Base-by-base conservation (phyloP, 805 yeast species). In the Kazachstania kunashirensis region DNA sequence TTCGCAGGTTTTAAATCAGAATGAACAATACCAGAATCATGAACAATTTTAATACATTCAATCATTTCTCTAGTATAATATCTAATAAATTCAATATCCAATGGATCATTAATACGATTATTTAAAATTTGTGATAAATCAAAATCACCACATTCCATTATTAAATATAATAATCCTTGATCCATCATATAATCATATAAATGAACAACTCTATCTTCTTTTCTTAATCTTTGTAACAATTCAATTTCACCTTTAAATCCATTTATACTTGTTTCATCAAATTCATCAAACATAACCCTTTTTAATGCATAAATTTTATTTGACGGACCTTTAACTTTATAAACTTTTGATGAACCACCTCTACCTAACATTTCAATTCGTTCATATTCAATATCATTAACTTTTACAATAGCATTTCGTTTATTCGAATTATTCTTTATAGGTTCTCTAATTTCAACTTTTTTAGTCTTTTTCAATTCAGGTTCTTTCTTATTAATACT, bases 81-180 rank as follows among this genome's bases (percentile, higher is more conserved):
- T 41, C 86, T 67, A 5, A 88, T 83, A 64, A 88, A 86, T 38
- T 78, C 77, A 27, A 79, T 50, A 51, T 84, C 94, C 36, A 84
- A 59, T 0, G 75, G 68, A 43, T 59, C 46, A 19, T 63, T 63
- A 4, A 67, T 49, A 36, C 84, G 65, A 34, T 68, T 71, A 29
- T 75, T 71, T 33, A 89, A 66, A 7, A 88, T 88, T 48, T 76
- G 84, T 0, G 95, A 89, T 19, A 89, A 61, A 56, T 89, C 96
- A 36, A 83, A 73, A 43, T 89, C 95, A 15, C 97, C 97, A 53
- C 94, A 84, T 59, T 92, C 97, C 95, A 89, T 84, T 3, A 86
- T 82, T 43, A 89, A 62, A 50, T 71, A 68, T 24, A 89, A 66
- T 2, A 77, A 68, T 0, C 81, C 77, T 19, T 71, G 75, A 3